These are phyloP conservation scores for Pseudogymnoascus destructans DNA, from an alignment of 2,329 filamentous ascomycete species.

Conservation along the genomic window DNA sequence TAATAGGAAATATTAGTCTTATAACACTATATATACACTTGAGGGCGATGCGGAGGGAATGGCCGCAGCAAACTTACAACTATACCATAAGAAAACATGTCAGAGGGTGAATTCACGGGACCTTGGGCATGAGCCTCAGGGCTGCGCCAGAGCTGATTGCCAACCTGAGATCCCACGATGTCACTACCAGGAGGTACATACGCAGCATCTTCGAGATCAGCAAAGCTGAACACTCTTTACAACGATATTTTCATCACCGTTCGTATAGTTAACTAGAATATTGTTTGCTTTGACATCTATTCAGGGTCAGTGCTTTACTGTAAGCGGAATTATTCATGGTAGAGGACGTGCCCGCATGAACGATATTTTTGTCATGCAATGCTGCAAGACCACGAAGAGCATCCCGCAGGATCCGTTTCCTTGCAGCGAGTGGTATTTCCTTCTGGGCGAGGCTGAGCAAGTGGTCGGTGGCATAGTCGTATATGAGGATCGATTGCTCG, in stretches of 20 bases:
- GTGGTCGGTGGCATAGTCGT: too few species aligned
- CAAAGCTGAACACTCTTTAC: constrained; percentile 30
- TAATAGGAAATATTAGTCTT: background rate
- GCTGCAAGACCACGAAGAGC: too few species aligned
- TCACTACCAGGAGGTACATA: constrained; percentile 28
- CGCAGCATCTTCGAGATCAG: constrained; percentile 31
- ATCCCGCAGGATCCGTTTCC: too few species aligned
- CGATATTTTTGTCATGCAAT: too few species aligned
- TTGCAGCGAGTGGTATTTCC: too few species aligned
- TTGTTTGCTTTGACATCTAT: too few species aligned
- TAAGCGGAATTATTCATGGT: too few species aligned
- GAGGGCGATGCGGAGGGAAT: background rate
- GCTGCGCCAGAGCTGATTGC: constrained; percentile 35
- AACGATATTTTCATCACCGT: constrained; percentile 16
- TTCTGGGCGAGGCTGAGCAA: too few species aligned
- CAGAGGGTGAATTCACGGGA: constrained; percentile 28
- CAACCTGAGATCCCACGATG: constrained; percentile 28
- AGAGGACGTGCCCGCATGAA: too few species aligned
- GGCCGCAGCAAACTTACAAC: constrained; percentile 26
- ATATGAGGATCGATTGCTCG: too few species aligned
- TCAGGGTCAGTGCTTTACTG: too few species aligned
- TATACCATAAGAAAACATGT: constrained; percentile 34
- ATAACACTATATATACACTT: background rate
- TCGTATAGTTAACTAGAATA: too few species aligned
- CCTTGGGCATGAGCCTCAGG: constrained; percentile 32